Evolutionary conservation across 768 basidiomycete species (phyloP).

Genomic region (Boletus pseudo-olivaceus): DNA sequence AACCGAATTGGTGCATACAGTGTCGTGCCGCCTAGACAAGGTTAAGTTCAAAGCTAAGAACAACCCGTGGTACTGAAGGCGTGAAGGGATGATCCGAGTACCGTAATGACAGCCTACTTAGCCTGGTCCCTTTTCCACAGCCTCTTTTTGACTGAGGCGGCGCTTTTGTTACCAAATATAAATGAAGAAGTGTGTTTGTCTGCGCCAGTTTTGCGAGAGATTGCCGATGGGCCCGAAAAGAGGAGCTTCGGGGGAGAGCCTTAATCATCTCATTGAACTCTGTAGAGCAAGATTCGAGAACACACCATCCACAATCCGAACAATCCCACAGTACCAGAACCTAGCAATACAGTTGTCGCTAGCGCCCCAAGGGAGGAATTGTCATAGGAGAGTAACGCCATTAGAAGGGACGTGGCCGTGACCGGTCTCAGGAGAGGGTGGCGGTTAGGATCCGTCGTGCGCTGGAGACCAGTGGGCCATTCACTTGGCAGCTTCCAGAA

Average conservation of each 20-base stretch:
- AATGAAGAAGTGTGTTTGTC: constrained; percentile 81
- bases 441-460: constrained; percentile 21
- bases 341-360: constrained; percentile 46
- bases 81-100: constrained; percentile 16
- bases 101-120: constrained; percentile 19
- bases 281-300: constrained; percentile 18
- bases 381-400: constrained; percentile 67
- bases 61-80: constrained; percentile 7
- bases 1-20: constrained; percentile 16
- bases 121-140: constrained; percentile 45
- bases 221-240: constrained; percentile 52
- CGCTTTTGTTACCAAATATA: constrained; percentile 70
- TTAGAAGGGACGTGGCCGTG: constrained; percentile 47
- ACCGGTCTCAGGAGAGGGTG: constrained; percentile 68
- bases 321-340: constrained; percentile 50
- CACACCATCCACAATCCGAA: constrained; percentile 74
- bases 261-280: constrained; percentile 14
- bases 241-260: constrained; percentile 42
- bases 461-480: constrained; percentile 31
- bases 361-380: constrained; percentile 55
- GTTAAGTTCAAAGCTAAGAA: constrained; percentile 25
- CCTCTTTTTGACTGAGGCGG: constrained; percentile 62
- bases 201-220: constrained; percentile 73
- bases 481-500: constrained; percentile 42
- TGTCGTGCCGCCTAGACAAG: constrained; percentile 15